Evolutionary conservation across 1,284 basidiomycete species (phyloP).

Genomic region (Marasmius oreades): DNA sequence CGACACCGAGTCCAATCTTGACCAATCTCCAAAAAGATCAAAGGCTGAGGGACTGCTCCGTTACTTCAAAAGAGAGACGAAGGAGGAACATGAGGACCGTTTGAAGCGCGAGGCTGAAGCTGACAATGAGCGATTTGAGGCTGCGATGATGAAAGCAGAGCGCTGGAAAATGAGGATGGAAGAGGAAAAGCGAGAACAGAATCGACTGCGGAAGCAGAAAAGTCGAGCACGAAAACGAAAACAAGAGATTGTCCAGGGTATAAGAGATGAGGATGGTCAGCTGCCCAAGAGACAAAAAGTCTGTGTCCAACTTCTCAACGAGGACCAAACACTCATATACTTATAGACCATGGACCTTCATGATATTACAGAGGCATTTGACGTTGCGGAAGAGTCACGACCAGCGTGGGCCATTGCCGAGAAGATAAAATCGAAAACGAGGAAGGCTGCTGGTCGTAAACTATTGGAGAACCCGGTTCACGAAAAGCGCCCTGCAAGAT

Average conservation of each 20-base stretch:
- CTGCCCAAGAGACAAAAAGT: conserved; percentile 13
- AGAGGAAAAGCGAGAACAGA: background rate
- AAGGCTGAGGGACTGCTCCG: too few relatives aligned
- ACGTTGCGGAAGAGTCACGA: background rate
- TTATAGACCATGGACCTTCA: background rate
- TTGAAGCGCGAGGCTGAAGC: background rate
- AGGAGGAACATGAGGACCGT: too few relatives aligned
- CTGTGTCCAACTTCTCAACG: background rate
- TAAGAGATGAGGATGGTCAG: conserved; percentile 16
- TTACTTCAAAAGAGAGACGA: too few relatives aligned
- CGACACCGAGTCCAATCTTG: too few relatives aligned
- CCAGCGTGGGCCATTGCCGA: background rate
- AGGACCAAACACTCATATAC: background rate
- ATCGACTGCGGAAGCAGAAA: conserved; percentile 12
- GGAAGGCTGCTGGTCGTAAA: conserved; percentile 15
- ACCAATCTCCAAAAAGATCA: too few relatives aligned
- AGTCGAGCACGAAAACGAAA: conserved; percentile 3
- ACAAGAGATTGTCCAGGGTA: conserved; percentile 18
- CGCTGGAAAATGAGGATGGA: background rate
- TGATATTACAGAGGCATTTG: background rate
- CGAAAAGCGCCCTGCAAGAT: conserved; percentile 13
- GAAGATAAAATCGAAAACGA: conserved; percentile 10
- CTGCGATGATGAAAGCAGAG: background rate
- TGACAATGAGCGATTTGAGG: background rate
- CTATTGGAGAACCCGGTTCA: too few relatives aligned